Base-by-base conservation (phyloP, 2,329 filamentous ascomycete genomes). In the Colletotrichum simmondsii region DNA sequence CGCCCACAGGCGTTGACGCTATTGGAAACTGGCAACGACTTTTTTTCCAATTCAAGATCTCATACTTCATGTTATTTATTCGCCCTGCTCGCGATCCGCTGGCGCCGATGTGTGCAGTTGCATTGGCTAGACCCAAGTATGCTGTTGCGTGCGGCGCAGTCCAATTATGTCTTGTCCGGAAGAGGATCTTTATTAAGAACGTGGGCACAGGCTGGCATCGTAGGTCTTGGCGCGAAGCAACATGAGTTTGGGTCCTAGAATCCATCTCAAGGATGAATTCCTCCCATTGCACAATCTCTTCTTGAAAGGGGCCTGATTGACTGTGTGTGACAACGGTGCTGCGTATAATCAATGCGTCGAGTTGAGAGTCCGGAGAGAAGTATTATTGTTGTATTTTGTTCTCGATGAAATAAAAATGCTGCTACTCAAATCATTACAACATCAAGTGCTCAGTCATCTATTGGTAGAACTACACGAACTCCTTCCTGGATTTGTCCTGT, bases 401-500 rank as follows among this genome's bases (percentile, higher is more conserved):
- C 16, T 53, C 5, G 6, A 49, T n/a, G 16, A 1, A 3, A 53
- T 19, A 26, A 35, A 5, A 22, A 11, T 46, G 42, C n/a, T 35
- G 11, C 2, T 1, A 53, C 16, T 4, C 22, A 19, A 28, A 28
- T 28, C 26, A 28, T 28, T 28, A 28, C 26, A 28, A 28, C 26
- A 28, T 28, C 26, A 28, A 28, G 26, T 8, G 35, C 11, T 62
- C 57, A 75, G 0, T 78, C 75, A 30, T 77, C 77, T 46, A 78
- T 76, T 1, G 77, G 77, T 61, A 78, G 65, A 1, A 78, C 77
- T 1, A 75, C 76, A 11, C 77, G 74, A 1, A 76, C 62, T 12
- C 77, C 77, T 42, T 77, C 75, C 1, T 58, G 54, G 22, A 78
- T 78, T 70, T 78, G 76, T 26, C 63, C 77, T 78, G 49, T 1